Base-by-base conservation (phyloP, 352 stramenopile species). In the Globisporangium spinosum region DNA sequence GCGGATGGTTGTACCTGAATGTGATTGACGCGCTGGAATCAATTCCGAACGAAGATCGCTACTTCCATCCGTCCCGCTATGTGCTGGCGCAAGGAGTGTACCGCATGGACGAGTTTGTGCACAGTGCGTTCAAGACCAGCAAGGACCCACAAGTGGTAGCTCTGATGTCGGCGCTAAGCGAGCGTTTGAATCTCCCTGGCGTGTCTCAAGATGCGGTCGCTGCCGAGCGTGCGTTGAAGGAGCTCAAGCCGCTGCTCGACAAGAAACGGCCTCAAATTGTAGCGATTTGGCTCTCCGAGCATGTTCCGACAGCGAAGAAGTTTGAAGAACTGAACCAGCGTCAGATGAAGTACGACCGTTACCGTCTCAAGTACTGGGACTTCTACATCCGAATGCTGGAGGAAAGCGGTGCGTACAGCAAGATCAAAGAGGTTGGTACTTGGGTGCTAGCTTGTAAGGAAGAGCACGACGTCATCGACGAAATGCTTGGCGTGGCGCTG, bases 301-400 rank as follows among this genome's bases (percentile, higher is more conserved):
- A 89, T 54, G 83, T 93, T 13, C 78, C 85, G 7, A 72, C 58
- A 1, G 73, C 77, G 7, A 93, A 93, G 65, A 90, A 89, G 62
- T 93, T 91, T 67, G 85, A 93, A 55, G 85, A 90, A 57, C 70
- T 93, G 34, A 93, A 93, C 66, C 85, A 93, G 63, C 81, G 85
- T 10, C 85, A 93, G 69, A 81, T 90, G 70, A 93, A 93, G 74
- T 93, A 89, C 56, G 85, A 93, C 1, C 60, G 69, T n/a, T 87
- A 78, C 27, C 81, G 87, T 0, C 72, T 95, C n/a, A 93, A 93
- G 62, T 95, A 95, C 61, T 89, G 82, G 73, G 59, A 71, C 4
- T 91, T 89, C 59, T 90, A 90, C 64, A 70, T 91, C 4, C 63
- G 67, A 1, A 20, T 93, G 12, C 68, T 95, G 3, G 60, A 78